A percentile compares a stretch with the other conserved stretches of the same genome.
Conservation (phyloP, 257 asterid genomes). For the Echites panduratus region DNA sequence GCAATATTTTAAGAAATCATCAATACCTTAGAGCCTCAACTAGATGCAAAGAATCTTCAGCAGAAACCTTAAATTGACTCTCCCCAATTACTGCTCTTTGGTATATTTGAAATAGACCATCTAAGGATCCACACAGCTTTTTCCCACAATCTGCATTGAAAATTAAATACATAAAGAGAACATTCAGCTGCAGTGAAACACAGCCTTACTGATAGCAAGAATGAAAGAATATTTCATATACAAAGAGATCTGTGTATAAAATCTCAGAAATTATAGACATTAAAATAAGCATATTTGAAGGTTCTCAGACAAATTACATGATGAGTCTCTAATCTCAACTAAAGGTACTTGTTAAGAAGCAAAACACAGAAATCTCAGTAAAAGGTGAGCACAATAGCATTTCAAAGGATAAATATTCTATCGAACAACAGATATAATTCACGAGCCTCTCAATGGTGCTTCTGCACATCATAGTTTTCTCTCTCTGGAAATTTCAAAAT, state of each 20-base stretch:
- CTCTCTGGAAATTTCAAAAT: background rate
- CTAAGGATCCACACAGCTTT: slow-evolving; percentile 78
- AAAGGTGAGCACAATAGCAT: no score
- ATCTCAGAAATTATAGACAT: no score
- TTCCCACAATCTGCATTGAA: slow-evolving; percentile 74
- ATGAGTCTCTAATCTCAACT: no score
- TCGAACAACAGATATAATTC: background rate
- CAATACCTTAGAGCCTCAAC: slow-evolving; percentile 94
- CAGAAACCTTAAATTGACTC: slow-evolving; percentile 89
- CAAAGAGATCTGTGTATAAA: no score
- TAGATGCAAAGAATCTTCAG: slow-evolving; percentile 86
- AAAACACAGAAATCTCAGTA: no score
- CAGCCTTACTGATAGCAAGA: background rate
- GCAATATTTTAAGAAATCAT: slow-evolving; percentile 15
- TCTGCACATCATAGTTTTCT: background rate
- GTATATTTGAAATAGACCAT: slow-evolving; percentile 85
- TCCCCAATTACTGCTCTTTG: slow-evolving; percentile 84
- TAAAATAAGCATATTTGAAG: no score
- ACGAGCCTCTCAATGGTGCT: background rate
- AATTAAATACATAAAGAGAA: slow-evolving; percentile 10
- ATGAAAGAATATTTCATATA: background rate
- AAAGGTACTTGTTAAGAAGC: no score
- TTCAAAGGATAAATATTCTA: background rate
- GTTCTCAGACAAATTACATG: background rate
- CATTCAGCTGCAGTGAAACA: background rate